A percentile compares a stretch with the other conserved stretches of the same genome.
Evolutionary conservation across 768 basidiomycete genomes (phyloP).

Genomic region (Pleurotus pulmonarius): DNA sequence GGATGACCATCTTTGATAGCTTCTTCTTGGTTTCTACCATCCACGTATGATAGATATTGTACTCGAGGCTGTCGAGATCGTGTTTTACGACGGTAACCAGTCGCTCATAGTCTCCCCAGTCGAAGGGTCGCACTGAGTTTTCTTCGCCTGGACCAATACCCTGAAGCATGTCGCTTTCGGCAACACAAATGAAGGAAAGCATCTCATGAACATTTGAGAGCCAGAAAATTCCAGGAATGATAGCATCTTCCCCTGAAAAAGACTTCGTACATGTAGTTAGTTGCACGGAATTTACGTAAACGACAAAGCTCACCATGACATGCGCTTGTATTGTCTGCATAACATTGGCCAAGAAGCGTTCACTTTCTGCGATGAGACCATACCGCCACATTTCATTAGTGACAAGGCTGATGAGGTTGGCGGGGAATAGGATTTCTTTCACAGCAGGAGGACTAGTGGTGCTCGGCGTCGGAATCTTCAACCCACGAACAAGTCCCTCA

Average conservation of each 20-base stretch:
- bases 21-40: slow-evolving; percentile 98
- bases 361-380: slow-evolving; percentile 93
- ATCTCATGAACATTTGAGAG: slow-evolving; percentile 99
- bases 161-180: slow-evolving; percentile 98
- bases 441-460: slow-evolving; percentile 88
- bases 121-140: slow-evolving; percentile 85
- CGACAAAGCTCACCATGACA: slow-evolving; percentile 79
- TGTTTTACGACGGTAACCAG: slow-evolving; percentile 98
- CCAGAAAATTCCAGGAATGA: slow-evolving; percentile 98
- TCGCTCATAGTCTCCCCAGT: slow-evolving; percentile 96
- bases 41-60: slow-evolving; percentile 99
- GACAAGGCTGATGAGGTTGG: slow-evolving; percentile 93
- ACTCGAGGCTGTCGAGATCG: slow-evolving; percentile 96
- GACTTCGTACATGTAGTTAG: slow-evolving; percentile 45
- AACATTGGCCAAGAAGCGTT: slow-evolving; percentile 96
- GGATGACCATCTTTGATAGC: slow-evolving; percentile 95
- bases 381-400: slow-evolving; percentile 99
- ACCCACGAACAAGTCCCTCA: slow-evolving; percentile 80
- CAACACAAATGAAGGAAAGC: slow-evolving; percentile 97
- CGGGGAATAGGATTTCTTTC: slow-evolving; percentile 98
- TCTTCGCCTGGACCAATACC: slow-evolving; percentile 97
- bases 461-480: slow-evolving; percentile 92
- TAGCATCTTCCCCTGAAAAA: slow-evolving; percentile 90
- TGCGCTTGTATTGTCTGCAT: slow-evolving; percentile 98
- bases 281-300: not conserved